These are phyloP conservation scores for Aspergillus sp. DNA, from an alignment of 2,329 filamentous ascomycete genomes.

Conservation along the genomic window DNA sequence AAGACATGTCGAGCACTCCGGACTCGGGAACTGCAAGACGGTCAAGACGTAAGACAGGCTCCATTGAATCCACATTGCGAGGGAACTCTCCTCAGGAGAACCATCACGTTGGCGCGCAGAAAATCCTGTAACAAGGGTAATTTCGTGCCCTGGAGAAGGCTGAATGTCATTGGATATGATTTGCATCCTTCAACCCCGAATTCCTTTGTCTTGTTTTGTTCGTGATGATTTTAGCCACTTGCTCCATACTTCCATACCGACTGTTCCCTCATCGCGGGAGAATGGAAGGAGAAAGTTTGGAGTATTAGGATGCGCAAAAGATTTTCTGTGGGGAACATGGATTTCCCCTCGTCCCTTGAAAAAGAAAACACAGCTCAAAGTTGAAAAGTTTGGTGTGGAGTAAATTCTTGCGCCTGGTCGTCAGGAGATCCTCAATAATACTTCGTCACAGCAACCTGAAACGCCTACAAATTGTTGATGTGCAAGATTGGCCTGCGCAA, in stretches of 20 bases:
- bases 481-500: conserved; percentile 23
- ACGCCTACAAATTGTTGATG: conserved; percentile 10
- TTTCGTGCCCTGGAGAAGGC: neutral
- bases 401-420: neutral
- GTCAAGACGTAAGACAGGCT: neutral
- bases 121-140: conserved; percentile 22
- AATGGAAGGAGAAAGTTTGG: neutral
- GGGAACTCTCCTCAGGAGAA: conserved; percentile 27
- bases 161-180: conserved; percentile 1
- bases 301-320: conserved; percentile 12
- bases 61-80: conserved; percentile 29
- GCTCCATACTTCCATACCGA: neutral
- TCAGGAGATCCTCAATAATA: neutral
- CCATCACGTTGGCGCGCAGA: conserved; percentile 31
- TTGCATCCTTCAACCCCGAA: conserved; percentile 1
- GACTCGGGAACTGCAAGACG: neutral
- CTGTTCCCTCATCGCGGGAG: neutral
- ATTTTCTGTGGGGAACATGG: conserved; percentile 22
- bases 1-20: conserved; percentile 15
- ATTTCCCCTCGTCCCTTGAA: conserved; percentile 13
- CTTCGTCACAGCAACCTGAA: conserved; percentile 21
- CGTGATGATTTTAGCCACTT: neutral
- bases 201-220: neutral
- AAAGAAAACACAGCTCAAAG: neutral
- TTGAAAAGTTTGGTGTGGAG: neutral